Evolutionary conservation across 768 basidiomycete genomes (phyloP), one percentile per base, ranked within the genome.

Genomic region (Tricholoma furcatifolium): DNA sequence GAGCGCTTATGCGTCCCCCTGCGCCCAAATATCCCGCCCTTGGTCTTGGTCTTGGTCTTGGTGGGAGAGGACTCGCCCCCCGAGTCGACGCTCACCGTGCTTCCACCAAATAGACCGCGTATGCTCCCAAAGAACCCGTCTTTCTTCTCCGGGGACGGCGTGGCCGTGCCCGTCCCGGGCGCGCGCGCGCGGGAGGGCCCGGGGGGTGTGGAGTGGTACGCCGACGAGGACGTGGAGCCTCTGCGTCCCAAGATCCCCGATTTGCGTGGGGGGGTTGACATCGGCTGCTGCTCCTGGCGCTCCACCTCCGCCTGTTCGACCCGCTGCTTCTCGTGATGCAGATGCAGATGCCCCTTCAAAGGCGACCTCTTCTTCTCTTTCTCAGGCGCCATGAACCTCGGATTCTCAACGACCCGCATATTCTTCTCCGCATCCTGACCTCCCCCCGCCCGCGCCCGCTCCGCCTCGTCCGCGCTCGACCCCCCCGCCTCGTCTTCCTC

Each of bases 341-440:
- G 27, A 27, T 27, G 27, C 4, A 27, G 3, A 38, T 38, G 36
- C 11, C 36, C 36, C 10, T 38, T 38, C 3, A 27, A 27, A 27
- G 27, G 27, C 27, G 27, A 27, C 27, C 27, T 27, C 27, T 27
- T 27, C 27, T 27, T 27, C 27, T 27, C 27, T 7, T 27, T 27
- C 31, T 31, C 47, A 8, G 51, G 38, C 5, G 59, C 47, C 23
- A 70, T 63, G 52, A 80, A 84, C 21, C 77, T 73, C 12, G 79
- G 76, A 57, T 85, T 85, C 59, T 84, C 84, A n/a, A 79, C 74
- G 4, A 83, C 70, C 38, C 68, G 65, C 10, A 78, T 38, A 27
- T 18, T 10, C 34, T 35, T 35, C 34, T 35, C 34, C 34, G 34
- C 9, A 35, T 9, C 34, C 34, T 35, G 8, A 35, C 34, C 34